phyloP scores from a whole-genome alignment of 352 stramenopile genomes.

The Pythium sukuiense region DNA sequence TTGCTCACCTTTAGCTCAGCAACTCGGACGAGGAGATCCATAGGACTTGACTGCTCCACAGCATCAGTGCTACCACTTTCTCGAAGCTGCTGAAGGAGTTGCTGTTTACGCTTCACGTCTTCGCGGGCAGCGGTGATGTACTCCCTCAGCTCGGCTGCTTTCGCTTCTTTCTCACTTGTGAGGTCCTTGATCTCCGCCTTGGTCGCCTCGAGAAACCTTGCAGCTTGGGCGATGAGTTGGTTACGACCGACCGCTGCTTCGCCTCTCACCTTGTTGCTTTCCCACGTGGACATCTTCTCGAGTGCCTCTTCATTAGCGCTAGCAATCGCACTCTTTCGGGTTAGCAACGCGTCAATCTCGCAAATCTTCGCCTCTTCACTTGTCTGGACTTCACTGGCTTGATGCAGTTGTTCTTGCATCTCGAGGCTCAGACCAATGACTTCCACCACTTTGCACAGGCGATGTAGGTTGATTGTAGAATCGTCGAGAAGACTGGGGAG shows the following conservation, averaged over 20 bases:
- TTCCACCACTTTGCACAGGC: slow-evolving; percentile 50
- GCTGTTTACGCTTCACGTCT: slow-evolving; percentile 42
- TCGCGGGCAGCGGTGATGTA: slow-evolving; percentile 15
- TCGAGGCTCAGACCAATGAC: slow-evolving; percentile 55
- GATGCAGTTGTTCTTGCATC: slow-evolving; percentile 41
- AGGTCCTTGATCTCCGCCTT: slow-evolving; percentile 8
- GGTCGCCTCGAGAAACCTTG: not conserved
- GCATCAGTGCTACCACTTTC: slow-evolving; percentile 19
- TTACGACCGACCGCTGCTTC: not conserved
- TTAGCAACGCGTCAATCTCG: slow-evolving; percentile 29
- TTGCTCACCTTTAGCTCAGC: slow-evolving; percentile 57
- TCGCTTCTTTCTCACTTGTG: not conserved
- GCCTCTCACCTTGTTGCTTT: slow-evolving; percentile 7
- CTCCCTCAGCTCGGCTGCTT: slow-evolving; percentile 2
- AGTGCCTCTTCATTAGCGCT: slow-evolving; percentile 35
- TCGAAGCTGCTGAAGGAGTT: slow-evolving; percentile 39
- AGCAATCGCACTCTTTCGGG: slow-evolving; percentile 33
- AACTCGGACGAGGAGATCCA: slow-evolving; percentile 49
- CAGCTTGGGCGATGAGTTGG: not conserved
- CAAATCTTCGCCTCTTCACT: slow-evolving; percentile 30
- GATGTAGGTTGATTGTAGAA: slow-evolving; percentile 34
- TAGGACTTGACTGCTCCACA: slow-evolving; percentile 32
- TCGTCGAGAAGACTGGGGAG: not conserved
- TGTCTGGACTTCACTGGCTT: slow-evolving; percentile 24
- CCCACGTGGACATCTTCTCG: slow-evolving; percentile 46